Conservation (phyloP, 148 eudicot genomes). For the Cornus florida region DNA sequence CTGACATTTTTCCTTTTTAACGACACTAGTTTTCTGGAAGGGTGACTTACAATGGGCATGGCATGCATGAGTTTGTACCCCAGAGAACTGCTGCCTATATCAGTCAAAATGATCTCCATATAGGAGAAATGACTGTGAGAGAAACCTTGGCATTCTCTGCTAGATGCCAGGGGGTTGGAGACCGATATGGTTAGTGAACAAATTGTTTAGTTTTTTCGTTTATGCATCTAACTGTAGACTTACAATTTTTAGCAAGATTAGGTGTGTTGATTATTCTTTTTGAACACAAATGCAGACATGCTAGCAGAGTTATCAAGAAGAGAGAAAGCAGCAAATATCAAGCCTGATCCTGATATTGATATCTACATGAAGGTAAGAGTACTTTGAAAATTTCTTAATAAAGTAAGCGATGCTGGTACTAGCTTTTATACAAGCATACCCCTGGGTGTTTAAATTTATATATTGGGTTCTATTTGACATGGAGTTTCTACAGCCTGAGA, state of each 20-base stretch:
- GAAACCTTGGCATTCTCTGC: background rate
- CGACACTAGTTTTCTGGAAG: background rate
- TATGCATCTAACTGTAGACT: no score
- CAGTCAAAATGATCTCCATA: background rate
- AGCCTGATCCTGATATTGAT: slow-evolving; percentile 43
- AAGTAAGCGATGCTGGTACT: no score
- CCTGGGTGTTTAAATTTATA: no score
- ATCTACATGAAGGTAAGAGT: slow-evolving; percentile 34
- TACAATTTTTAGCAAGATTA: background rate
- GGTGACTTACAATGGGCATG: background rate
- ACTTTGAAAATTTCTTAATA: background rate
- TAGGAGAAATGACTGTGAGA: background rate
- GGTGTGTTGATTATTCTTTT: background rate
- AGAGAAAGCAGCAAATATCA: slow-evolving; percentile 33
- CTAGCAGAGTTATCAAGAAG: slow-evolving; percentile 34
- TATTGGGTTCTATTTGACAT: no score
- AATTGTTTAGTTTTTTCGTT: background rate
- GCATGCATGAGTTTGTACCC: background rate
- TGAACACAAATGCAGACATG: slow-evolving; percentile 19
- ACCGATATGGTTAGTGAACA: background rate
- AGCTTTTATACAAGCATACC: background rate
- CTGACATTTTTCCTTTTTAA: background rate
- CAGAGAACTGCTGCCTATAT: background rate
- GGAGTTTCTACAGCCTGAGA: background rate
- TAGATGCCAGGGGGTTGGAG: background rate